phyloP scores from a whole-genome alignment of 176 grass and related monocot genomes.

The Areca catechu region DNA sequence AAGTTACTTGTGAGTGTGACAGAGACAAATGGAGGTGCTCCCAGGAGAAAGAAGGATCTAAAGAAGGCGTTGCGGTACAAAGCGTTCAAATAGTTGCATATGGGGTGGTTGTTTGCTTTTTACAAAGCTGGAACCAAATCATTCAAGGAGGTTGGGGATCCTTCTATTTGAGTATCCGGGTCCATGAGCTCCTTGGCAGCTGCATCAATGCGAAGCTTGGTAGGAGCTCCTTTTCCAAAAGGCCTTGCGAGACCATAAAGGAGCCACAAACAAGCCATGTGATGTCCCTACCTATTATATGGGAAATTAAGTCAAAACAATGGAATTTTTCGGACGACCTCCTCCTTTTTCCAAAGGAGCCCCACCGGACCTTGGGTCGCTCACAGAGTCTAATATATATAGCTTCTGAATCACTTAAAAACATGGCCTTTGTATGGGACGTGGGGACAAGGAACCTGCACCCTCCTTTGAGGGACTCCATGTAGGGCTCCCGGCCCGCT shows the following conservation, averaged over 20 bases:
- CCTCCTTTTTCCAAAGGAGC: too few species aligned
- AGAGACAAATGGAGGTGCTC: constrained; percentile 42
- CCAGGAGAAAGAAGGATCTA: constrained; percentile 25
- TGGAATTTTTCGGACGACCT: too few species aligned
- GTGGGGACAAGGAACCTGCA: too few species aligned
- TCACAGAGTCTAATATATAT: too few species aligned
- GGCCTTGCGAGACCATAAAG: constrained; percentile 24
- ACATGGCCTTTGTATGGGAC: too few species aligned
- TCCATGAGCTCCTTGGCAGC: constrained; percentile 17
- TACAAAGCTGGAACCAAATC: constrained; percentile 7
- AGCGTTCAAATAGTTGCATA: constrained; percentile 11
- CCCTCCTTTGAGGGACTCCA: too few species aligned
- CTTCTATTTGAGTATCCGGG: constrained; percentile 18
- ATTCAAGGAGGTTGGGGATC: constrained; percentile 12
- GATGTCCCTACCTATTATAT: constrained; percentile 23
- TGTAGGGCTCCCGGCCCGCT: too few species aligned
- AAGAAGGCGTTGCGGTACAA: constrained; percentile 23
- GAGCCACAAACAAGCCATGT: constrained; percentile 37
- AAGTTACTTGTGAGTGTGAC: constrained; percentile 24
- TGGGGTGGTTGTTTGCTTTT: background rate
- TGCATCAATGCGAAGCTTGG: constrained; percentile 21
- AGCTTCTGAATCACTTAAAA: too few species aligned
- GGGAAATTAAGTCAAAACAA: constrained; percentile 39
- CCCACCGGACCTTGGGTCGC: too few species aligned
- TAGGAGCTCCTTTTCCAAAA: constrained; percentile 29